phyloP scores from a whole-genome alignment of 2,329 filamentous ascomycete genomes.

The Exophiala phaeomuriformis region DNA sequence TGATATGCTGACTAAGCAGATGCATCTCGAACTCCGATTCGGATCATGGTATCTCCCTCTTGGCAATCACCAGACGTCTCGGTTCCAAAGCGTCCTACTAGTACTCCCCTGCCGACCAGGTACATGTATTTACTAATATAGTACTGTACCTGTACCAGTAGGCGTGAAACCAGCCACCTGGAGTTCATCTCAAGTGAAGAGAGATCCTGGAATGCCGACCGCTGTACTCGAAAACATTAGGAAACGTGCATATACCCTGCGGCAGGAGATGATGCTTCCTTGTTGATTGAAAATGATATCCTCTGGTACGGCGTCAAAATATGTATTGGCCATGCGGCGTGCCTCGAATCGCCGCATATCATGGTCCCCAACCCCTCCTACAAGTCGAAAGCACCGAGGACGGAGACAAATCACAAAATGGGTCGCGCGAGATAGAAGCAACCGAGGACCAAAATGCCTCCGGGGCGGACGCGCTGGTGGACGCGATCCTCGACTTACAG shows the following conservation, averaged over 20 bases:
- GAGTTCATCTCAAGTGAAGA: too few relatives aligned
- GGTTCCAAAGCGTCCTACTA: too few relatives aligned
- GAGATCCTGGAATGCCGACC: too few relatives aligned
- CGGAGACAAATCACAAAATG: slow-evolving; percentile 5
- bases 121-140: too few relatives aligned
- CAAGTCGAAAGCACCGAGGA: slow-evolving; percentile 29
- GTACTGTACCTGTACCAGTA: too few relatives aligned
- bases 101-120: too few relatives aligned
- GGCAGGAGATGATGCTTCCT: too few relatives aligned
- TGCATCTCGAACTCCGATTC: not conserved
- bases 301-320: slow-evolving; percentile 13
- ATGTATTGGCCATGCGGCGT: slow-evolving; percentile 48
- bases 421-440: too few relatives aligned
- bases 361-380: slow-evolving; percentile 36
- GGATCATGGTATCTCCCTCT: not conserved
- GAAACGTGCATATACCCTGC: too few relatives aligned
- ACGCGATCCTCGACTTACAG: slow-evolving; percentile 60
- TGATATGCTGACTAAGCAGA: not conserved
- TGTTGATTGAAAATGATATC: slow-evolving; percentile 19
- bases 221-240: too few relatives aligned
- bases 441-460: too few relatives aligned
- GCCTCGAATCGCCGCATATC: slow-evolving; percentile 44
- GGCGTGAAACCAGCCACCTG: too few relatives aligned
- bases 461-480: not conserved
- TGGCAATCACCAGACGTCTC: not conserved